Evolutionary conservation across 2,329 filamentous ascomycete genomes (phyloP).

Genomic region (Colletotrichum musae): DNA sequence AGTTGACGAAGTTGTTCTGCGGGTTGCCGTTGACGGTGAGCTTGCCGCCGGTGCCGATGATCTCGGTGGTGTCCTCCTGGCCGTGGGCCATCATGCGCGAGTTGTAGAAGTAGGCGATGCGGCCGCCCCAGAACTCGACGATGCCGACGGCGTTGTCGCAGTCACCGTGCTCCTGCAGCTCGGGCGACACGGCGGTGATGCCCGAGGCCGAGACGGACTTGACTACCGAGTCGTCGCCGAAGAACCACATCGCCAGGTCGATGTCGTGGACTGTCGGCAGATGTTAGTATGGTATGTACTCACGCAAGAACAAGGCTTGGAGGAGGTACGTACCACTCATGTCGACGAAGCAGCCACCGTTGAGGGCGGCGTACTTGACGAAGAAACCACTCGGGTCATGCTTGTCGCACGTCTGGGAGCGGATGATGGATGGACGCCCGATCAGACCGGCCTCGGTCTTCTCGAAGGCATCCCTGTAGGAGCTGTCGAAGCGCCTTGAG

Average conservation of each 20-base stretch:
- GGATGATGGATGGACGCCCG: constrained; percentile 72
- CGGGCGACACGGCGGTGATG: constrained; percentile 50
- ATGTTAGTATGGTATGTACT: no score
- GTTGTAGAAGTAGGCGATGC: constrained; percentile 76
- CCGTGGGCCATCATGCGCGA: constrained; percentile 78
- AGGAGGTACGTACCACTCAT: constrained; percentile 25
- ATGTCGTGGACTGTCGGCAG: constrained; percentile 37
- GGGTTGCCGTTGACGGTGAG: constrained; percentile 73
- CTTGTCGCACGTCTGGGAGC: constrained; percentile 78
- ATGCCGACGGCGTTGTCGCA: constrained; percentile 61
- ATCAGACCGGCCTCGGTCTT: constrained; percentile 69
- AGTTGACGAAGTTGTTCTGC: constrained; percentile 66
- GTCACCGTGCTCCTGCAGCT: constrained; percentile 50
- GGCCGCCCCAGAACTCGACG: constrained; percentile 75
- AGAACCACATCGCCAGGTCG: constrained; percentile 52
- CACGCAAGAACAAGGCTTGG: not conserved
- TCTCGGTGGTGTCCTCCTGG: constrained; percentile 77
- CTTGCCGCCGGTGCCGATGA: constrained; percentile 78
- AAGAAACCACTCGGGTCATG: constrained; percentile 77
- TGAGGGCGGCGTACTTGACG: constrained; percentile 75
- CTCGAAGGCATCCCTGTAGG: constrained; percentile 72
- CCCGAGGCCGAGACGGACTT: constrained; percentile 51
- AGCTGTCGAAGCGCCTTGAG: constrained; percentile 69
- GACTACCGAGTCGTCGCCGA: constrained; percentile 49
- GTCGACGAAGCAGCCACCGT: constrained; percentile 79